Base-by-base conservation (phyloP, 192 early-diverging fungal genomes). In the Coemansia aciculifera region DNA sequence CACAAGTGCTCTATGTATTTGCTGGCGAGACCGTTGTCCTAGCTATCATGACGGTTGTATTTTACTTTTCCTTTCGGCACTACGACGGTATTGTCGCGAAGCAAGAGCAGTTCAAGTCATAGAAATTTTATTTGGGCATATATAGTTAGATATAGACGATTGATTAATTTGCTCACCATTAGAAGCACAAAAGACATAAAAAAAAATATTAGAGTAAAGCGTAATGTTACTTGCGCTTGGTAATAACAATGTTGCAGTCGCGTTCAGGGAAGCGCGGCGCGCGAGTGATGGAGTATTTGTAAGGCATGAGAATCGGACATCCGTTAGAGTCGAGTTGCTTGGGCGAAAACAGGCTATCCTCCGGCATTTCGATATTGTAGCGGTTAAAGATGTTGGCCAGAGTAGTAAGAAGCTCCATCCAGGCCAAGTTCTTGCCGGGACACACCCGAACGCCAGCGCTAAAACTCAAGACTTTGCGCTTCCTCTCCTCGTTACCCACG, bases 1-100 rank as follows among this genome's bases (percentile, higher is more conserved):
- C 86, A 32, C 72, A 84, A 63, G 77, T 85, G 39, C 74, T 83
- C 12, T 87, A 83, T 69, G 83, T 89, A 77, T 89, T 88, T 72
- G 72, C 81, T 36, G 77, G 73, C 59, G 72, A 89, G 67, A 69
- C 86, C 17, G 32, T 37, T 19, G 34, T 81, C 7, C 24, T 69
- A 7, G 70, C 62, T 23, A 62, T 70, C 43, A 11, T 69, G 64
- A 59, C 81, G 13, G 49, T 69, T 36, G 54, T 86, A 40, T 83
- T 87, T 60, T 85, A 71, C 52, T 67, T 80, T 46, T 68, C 48
- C 54, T 86, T 86, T 54, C 75, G 67, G 62, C 77, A 86, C 65
- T 73, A 83, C 43, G 84, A 87, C 42, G 43, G 64, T 15, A 64
- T 75, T 34, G 63, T 69, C 32, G 66, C 66, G 2, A 56, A 75